Base-by-base conservation (phyloP, 768 basidiomycete genomes). In the Holtermanniella nyarrowii region DNA sequence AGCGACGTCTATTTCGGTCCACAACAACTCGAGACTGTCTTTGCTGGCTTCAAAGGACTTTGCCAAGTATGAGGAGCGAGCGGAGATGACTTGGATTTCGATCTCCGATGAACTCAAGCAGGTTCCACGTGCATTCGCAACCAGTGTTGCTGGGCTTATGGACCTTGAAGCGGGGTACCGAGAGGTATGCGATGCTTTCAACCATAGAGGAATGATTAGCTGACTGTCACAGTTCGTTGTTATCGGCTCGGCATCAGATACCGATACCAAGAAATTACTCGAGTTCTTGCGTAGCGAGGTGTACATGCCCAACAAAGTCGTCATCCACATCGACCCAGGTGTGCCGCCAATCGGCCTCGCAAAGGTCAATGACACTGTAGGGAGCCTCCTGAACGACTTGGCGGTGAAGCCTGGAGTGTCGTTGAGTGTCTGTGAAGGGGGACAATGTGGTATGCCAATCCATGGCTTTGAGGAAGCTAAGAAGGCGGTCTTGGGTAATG, bases 261-360 rank as follows among this genome's bases (percentile, higher is more conserved):
- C 52, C 4, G 54, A 81, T 50, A 82, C 83, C 4, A 76, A 80
- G 0, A 77, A 80, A 62, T 81, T 82, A 25, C 81, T 84, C 61
- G 79, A 77, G 26, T 78, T 81, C 0, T 76, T 78, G 55, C 80
- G 80, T 54, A 80, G 79, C 2, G 80, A 81, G 0, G 74, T 63
- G 14, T 84, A 84, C 63, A 78, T 82, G 25, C 81, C 80, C 0
- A 82, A 81, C 20, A 84, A 84, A 61, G 78, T 78, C 13, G 76
- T 82, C 1, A 81, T 84, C 55, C 77, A 82, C 74, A 73, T 81
- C 3, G 58, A 68, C 41, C 66, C 66, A 0, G 18, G 42, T 7
- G 25, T 49, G 10, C 60, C 58, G 10, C 60, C 61, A 2, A 12
- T 1, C 4, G 50, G 39, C 16, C 51, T 65, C 12, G 61, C 54